phyloP scores from a whole-genome alignment of 192 early-diverging fungal genomes.

The Lobulomyces angularis region DNA sequence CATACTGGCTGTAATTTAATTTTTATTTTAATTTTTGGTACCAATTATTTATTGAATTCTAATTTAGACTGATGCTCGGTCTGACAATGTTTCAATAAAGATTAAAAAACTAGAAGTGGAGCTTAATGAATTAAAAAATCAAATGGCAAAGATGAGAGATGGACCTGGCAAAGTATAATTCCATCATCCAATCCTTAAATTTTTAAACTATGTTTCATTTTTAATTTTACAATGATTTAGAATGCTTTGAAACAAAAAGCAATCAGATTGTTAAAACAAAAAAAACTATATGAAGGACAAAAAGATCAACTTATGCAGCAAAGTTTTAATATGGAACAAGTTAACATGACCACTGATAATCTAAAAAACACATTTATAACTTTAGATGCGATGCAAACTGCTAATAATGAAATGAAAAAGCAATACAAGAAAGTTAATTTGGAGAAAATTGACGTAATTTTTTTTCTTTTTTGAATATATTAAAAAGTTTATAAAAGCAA shows the following conservation, averaged over 20 bases:
- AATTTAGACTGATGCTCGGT: slow-evolving; percentile 68
- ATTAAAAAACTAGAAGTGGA: slow-evolving; percentile 90
- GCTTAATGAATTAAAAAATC: slow-evolving; percentile 77
- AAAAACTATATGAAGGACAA: slow-evolving; percentile 89
- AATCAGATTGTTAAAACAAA: slow-evolving; percentile 80
- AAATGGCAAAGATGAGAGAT: slow-evolving; percentile 87
- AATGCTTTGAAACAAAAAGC: slow-evolving; percentile 89
- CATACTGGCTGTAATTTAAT: slow-evolving; percentile 27
- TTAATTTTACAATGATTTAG: slow-evolving; percentile 20
- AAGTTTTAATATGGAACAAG: slow-evolving; percentile 99
- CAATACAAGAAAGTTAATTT: slow-evolving; percentile 92
- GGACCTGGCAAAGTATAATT: slow-evolving; percentile 61
- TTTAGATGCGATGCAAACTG: slow-evolving; percentile 89
- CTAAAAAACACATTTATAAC: slow-evolving; percentile 92
- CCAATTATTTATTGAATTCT: not conserved
- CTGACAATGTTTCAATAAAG: slow-evolving; percentile 81
- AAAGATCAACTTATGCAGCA: slow-evolving; percentile 90
- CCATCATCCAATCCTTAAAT: not conserved
- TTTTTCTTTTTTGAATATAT: not conserved
- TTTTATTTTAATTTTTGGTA: not conserved
- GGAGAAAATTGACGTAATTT: slow-evolving; percentile 83
- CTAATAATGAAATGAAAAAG: slow-evolving; percentile 89
- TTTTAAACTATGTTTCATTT: not conserved
- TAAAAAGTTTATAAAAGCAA: too few species aligned
- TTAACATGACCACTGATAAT: slow-evolving; percentile 80